A percentile compares a stretch with the other conserved stretches of the same genome.
Conservation (phyloP, 2,329 filamentous ascomycete genomes). For the Alternaria solani region DNA sequence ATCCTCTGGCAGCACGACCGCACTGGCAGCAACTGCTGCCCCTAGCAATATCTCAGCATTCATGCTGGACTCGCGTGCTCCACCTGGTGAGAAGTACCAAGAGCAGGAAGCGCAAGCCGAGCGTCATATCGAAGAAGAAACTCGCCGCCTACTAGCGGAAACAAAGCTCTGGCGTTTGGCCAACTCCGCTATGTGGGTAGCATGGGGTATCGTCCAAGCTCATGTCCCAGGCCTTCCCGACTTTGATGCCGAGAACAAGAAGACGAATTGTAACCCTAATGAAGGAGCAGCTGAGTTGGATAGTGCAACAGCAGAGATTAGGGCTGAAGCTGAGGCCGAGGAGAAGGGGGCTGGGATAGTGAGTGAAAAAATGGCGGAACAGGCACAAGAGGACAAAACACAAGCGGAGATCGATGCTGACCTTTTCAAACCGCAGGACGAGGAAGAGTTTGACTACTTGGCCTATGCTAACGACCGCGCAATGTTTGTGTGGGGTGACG, state of each 20-base stretch:
- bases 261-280: constrained; percentile 16
- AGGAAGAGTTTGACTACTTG: constrained; percentile 88
- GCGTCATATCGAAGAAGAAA: constrained; percentile 69
- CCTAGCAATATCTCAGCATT: constrained; percentile 65
- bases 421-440: constrained; percentile 61
- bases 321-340: constrained; percentile 27
- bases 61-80: constrained; percentile 72
- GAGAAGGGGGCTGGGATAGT: constrained; percentile 36
- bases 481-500: constrained; percentile 94
- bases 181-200: constrained; percentile 89
- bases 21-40: constrained; percentile 42
- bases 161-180: constrained; percentile 85
- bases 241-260: constrained; percentile 44
- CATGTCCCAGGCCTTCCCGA: constrained; percentile 77
- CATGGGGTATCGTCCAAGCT: constrained; percentile 96
- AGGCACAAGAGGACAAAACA: constrained; percentile 28
- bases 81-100: constrained; percentile 44
- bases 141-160: constrained; percentile 77
- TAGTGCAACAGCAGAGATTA: constrained; percentile 33
- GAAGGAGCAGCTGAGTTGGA: constrained; percentile 40
- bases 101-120: constrained; percentile 62
- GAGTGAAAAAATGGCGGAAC: constrained; percentile 33
- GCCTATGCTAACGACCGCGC: constrained; percentile 89
- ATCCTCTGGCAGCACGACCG: constrained; percentile 44
- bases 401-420: constrained; percentile 41